Percentiles rank a stretch among this genome's conserved stretches.
phyloP scores from a whole-genome alignment of 129 eudicot species.

The Dittrichia graveolens region DNA sequence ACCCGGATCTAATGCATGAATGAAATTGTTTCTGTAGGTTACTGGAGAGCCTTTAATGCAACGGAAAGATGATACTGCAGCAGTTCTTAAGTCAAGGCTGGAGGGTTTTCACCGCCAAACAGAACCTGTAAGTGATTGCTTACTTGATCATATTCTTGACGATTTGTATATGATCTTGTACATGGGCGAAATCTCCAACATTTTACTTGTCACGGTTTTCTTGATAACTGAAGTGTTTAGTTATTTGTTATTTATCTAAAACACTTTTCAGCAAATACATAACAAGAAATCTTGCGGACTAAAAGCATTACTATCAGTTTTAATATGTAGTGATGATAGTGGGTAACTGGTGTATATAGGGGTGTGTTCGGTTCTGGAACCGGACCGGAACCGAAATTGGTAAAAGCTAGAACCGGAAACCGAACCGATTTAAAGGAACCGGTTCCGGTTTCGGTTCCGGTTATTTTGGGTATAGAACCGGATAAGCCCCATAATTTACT shows the following conservation, averaged over 20 bases:
- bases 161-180: slow-evolving; percentile 1
- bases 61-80: slow-evolving; percentile 96
- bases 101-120: slow-evolving; percentile 93
- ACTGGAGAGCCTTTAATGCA: slow-evolving; percentile 96
- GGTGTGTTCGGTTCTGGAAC: no score
- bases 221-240: not conserved
- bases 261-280: not conserved
- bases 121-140: slow-evolving; percentile 65
- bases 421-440: no score
- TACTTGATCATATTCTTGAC: not conserved
- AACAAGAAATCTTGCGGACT: not conserved
- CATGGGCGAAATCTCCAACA: not conserved
- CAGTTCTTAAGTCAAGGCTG: slow-evolving; percentile 89
- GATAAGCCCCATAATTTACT: no score
- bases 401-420: no score
- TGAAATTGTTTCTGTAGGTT: slow-evolving; percentile 48
- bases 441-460: no score
- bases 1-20: not conserved
- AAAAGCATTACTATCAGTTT: not conserved
- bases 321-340: no score
- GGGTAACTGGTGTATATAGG: no score
- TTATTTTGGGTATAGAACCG: no score
- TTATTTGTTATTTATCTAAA: not conserved
- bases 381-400: no score
- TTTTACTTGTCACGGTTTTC: not conserved